These are phyloP conservation scores for Letharia columbiana DNA, from an alignment of 495 filamentous ascomycete genomes.

Conservation along the genomic window DNA sequence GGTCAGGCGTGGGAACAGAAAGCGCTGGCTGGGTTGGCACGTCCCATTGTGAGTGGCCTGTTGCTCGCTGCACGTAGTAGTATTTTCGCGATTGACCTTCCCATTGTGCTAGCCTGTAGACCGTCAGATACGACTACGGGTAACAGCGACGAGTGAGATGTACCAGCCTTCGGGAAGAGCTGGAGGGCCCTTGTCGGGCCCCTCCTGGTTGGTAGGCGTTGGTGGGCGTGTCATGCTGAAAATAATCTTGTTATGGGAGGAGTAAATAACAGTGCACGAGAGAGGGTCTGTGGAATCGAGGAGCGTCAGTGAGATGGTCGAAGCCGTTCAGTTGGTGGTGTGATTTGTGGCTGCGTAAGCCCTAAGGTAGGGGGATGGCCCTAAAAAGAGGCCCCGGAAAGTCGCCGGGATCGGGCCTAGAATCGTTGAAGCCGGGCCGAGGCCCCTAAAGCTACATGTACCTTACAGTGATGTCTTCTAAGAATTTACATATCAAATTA, in stretches of 20 bases:
- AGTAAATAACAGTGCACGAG: background rate
- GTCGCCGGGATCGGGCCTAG: too few relatives aligned
- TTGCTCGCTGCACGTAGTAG: slow-evolving; percentile 72
- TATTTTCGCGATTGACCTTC: slow-evolving; percentile 64
- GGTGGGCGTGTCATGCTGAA: slow-evolving; percentile 17
- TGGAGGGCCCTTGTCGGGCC: slow-evolving; percentile 20
- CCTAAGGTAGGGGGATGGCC: background rate
- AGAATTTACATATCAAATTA: too few relatives aligned
- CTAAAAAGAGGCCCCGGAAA: background rate
- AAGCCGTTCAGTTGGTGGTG: background rate
- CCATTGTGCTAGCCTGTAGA: slow-evolving; percentile 65
- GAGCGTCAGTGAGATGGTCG: background rate
- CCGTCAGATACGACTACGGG: background rate
- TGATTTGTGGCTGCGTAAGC: background rate
- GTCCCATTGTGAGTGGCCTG: slow-evolving; percentile 70
- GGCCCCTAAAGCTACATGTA: too few relatives aligned
- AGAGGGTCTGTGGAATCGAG: background rate
- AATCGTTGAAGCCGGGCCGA: too few relatives aligned
- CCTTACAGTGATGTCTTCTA: too few relatives aligned
- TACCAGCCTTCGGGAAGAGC: slow-evolving; percentile 25
- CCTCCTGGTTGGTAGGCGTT: slow-evolving; percentile 23
- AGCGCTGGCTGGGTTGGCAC: slow-evolving; percentile 54
- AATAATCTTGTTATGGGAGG: background rate
- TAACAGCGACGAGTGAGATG: slow-evolving; percentile 2
- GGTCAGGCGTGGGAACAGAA: slow-evolving; percentile 25